phyloP scores from a whole-genome alignment of 73 alveolate genomes.

The Stentor roeselii region DNA sequence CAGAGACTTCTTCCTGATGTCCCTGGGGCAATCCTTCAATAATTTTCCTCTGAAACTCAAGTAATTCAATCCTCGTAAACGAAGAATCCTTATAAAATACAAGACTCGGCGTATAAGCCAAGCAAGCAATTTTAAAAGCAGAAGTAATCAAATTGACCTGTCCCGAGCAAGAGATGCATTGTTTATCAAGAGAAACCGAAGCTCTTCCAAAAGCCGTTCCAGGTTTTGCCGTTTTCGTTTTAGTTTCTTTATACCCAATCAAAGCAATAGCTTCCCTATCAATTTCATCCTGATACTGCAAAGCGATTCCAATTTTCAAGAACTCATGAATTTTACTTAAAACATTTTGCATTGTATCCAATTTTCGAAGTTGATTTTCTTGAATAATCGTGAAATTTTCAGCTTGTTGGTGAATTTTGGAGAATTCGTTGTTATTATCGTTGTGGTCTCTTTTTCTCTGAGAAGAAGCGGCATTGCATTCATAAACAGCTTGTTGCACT shows the following conservation, averaged over 20 bases:
- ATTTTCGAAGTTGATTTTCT: background rate
- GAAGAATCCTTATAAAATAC: slow-evolving; percentile 33
- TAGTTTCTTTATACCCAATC: background rate
- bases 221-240: background rate
- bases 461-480: background rate
- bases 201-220: background rate
- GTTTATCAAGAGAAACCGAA: slow-evolving; percentile 42
- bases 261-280: slow-evolving; percentile 15
- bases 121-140: slow-evolving; percentile 60
- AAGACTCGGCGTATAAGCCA: slow-evolving; percentile 54
- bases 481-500: slow-evolving; percentile 15
- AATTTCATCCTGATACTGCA: slow-evolving; percentile 21
- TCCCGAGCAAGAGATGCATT: slow-evolving; percentile 62
- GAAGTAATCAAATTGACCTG: slow-evolving; percentile 30
- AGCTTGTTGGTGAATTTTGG: background rate
- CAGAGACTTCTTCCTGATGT: background rate
- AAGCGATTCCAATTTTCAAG: background rate
- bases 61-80: slow-evolving; percentile 16
- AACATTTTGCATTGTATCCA: background rate
- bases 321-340: background rate
- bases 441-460: slow-evolving; percentile 15
- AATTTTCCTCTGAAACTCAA: background rate
- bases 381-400: background rate
- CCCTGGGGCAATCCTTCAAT: slow-evolving; percentile 6
- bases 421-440: background rate